These are phyloP conservation scores for Teunomyces barrocoloradensis DNA, from an alignment of 805 yeast genomes.

Conservation along the genomic window DNA sequence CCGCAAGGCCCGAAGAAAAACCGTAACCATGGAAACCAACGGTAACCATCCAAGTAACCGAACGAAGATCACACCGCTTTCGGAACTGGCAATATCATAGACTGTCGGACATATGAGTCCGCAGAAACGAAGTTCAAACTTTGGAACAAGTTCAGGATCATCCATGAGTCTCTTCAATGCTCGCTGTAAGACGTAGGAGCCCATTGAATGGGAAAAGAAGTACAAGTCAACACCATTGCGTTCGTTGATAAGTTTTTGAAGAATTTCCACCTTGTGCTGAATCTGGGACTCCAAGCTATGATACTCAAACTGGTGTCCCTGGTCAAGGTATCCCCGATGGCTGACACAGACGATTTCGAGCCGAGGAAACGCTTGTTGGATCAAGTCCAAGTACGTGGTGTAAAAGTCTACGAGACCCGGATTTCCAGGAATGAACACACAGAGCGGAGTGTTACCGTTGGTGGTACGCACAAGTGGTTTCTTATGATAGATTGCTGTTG, in stretches of 20 bases:
- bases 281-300: slow-evolving; percentile 55
- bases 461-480: slow-evolving; percentile 2
- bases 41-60: slow-evolving; percentile 26
- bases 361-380: slow-evolving; percentile 42
- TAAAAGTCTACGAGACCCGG: slow-evolving; percentile 74
- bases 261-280: slow-evolving; percentile 53
- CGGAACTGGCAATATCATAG: slow-evolving; percentile 52
- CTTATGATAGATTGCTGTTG: slow-evolving; percentile 16
- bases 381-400: slow-evolving; percentile 45
- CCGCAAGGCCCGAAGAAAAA: slow-evolving; percentile 26
- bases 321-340: slow-evolving; percentile 53
- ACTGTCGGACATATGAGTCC: slow-evolving; percentile 74
- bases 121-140: slow-evolving; percentile 38
- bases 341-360: slow-evolving; percentile 60
- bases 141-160: slow-evolving; percentile 14
- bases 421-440: slow-evolving; percentile 71
- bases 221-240: slow-evolving; percentile 32
- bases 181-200: slow-evolving; percentile 55
- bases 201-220: slow-evolving; percentile 70
- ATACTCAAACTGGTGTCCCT: slow-evolving; percentile 16
- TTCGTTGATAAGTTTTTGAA: slow-evolving; percentile 29
- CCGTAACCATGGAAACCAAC: slow-evolving; percentile 35
- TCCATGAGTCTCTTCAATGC: slow-evolving; percentile 9
- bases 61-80: slow-evolving; percentile 30
- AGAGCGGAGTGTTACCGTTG: slow-evolving; percentile 20